Evolutionary conservation across 192 early-diverging fungal genomes (phyloP).

Genomic region (Coemansia sp.): DNA sequence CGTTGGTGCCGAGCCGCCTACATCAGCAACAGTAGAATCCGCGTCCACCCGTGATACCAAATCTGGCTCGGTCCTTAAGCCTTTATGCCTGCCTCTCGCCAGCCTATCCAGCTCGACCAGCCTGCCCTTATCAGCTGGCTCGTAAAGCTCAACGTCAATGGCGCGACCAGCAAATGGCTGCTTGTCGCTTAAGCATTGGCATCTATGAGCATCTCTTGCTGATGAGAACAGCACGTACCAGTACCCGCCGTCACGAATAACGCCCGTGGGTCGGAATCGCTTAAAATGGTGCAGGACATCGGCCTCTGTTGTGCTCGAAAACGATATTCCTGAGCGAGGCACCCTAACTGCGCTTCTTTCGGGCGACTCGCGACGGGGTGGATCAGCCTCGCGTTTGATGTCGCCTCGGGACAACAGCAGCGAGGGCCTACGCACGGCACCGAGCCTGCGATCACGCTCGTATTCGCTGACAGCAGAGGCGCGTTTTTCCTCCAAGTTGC

Average conservation of each 20-base stretch:
- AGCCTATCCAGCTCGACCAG: conserved; percentile 29
- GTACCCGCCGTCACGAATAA: conserved; percentile 37
- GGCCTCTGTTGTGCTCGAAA: conserved; percentile 37
- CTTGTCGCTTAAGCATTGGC: conserved; percentile 47
- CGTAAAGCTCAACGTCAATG: conserved; percentile 53
- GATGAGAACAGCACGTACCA: conserved; percentile 53
- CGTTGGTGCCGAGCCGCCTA: not conserved
- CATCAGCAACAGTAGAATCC: not conserved
- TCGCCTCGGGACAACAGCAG: not conserved
- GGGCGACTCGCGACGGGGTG: not conserved
- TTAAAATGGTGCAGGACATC: conserved; percentile 39
- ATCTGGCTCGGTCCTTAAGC: not conserved
- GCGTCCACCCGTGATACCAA: not conserved
- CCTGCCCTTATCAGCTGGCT: conserved; percentile 15
- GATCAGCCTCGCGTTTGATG: not conserved
- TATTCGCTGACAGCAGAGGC: not conserved
- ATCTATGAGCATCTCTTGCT: conserved; percentile 50
- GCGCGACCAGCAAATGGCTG: conserved; percentile 34
- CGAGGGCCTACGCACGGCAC: not conserved
- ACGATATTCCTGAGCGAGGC: conserved; percentile 51
- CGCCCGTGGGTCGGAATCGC: conserved; percentile 37
- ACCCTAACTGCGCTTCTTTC: conserved; percentile 34
- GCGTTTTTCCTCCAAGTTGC: conserved; percentile 1
- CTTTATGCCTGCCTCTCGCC: not conserved
- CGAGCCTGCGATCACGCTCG: not conserved